Percentiles rank a stretch among this genome's conserved stretches.
These are phyloP conservation scores for Xylaria sp. DNA, from an alignment of 2,329 filamentous ascomycete genomes.

Conservation along the genomic window DNA sequence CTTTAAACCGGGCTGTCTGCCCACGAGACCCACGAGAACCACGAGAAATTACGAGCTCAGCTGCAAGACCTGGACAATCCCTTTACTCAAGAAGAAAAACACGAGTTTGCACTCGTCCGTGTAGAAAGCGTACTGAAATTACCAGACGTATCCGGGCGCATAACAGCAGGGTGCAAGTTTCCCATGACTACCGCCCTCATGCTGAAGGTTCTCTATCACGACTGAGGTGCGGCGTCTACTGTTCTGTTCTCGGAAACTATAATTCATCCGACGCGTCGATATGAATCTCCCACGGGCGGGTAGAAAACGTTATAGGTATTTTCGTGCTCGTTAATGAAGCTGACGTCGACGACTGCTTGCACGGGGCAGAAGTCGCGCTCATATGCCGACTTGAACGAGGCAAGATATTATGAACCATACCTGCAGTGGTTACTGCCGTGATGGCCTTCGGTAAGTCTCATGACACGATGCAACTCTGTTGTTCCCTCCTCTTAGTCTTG, in stretches of 20 bases:
- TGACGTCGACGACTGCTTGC: background rate
- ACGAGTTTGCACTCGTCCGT: background rate
- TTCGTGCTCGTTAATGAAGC: background rate
- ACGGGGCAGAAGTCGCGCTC: background rate
- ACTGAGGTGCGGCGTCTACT: background rate
- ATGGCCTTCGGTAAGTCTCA: background rate
- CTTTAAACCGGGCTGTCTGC: background rate
- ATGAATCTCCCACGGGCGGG: background rate
- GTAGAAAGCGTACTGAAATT: background rate
- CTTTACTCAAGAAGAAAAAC: background rate
- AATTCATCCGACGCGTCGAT: background rate
- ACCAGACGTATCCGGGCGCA: background rate
- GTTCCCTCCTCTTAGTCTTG: no score
- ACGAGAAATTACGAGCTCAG: background rate
- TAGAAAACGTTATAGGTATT: background rate
- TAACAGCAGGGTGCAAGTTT: background rate
- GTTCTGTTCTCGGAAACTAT: background rate
- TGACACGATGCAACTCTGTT: background rate
- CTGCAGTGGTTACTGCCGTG: no score
- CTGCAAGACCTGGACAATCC: background rate
- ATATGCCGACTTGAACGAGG: background rate
- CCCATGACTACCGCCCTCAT: background rate
- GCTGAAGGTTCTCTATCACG: background rate
- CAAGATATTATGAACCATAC: background rate
- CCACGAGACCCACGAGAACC: background rate